phyloP scores from a whole-genome alignment of 352 stramenopile species.

The Pythium coloratum region DNA sequence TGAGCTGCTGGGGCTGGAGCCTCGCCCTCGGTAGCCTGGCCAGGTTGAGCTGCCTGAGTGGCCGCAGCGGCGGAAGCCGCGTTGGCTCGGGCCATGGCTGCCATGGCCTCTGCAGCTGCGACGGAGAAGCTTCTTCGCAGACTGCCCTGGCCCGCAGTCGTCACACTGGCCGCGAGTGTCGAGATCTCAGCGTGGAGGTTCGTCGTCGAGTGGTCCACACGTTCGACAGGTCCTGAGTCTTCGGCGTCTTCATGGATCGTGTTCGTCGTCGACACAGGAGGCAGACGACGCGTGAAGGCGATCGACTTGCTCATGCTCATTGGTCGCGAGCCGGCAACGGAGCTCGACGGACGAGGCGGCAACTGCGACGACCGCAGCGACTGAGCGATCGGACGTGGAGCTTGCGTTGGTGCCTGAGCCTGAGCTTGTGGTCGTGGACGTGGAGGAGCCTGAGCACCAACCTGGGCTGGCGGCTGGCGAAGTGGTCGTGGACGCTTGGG shows the following conservation, averaged over 20 bases:
- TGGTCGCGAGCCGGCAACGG: slow-evolving; percentile 37
- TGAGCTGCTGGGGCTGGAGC: slow-evolving; percentile 34
- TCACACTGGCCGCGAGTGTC: slow-evolving; percentile 76
- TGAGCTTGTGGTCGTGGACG: background rate
- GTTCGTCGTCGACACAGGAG: slow-evolving; percentile 14
- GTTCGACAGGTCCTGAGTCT: slow-evolving; percentile 41
- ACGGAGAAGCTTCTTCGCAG: slow-evolving; percentile 70
- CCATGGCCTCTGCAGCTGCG: slow-evolving; percentile 38
- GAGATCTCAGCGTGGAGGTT: slow-evolving; percentile 87
- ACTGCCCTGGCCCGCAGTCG: slow-evolving; percentile 70
- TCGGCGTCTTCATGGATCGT: slow-evolving; percentile 50
- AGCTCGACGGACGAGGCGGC: slow-evolving; percentile 60
- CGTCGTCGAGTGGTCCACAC: slow-evolving; percentile 69
- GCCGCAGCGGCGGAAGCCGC: background rate
- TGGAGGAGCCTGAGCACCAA: slow-evolving; percentile 9
- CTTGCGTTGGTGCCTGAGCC: background rate
- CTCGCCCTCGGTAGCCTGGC: slow-evolving; percentile 21
- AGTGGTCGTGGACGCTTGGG: slow-evolving; percentile 24
- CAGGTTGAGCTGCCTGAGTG: background rate
- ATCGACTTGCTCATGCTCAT: slow-evolving; percentile 87
- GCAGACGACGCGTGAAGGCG: slow-evolving; percentile 44
- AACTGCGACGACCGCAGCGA: slow-evolving; percentile 27
- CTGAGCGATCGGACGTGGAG: slow-evolving; percentile 16
- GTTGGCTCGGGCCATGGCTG: slow-evolving; percentile 23
- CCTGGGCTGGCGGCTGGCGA: slow-evolving; percentile 10